phyloP scores from a whole-genome alignment of 805 yeast species.

The Ascoidea asiatica region DNA sequence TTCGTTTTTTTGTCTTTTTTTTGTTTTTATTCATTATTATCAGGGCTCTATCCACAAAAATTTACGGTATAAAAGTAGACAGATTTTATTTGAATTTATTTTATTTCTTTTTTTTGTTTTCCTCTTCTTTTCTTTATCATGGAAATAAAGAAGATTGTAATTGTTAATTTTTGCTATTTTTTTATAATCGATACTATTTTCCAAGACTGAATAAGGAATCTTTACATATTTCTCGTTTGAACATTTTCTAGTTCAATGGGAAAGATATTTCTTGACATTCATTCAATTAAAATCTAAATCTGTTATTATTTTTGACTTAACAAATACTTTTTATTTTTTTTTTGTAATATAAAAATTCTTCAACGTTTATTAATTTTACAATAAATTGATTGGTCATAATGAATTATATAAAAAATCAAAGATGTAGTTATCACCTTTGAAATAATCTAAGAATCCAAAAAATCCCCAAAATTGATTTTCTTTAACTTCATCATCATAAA shows the following conservation, averaged over 20 bases:
- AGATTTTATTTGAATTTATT: background rate
- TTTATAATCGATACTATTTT: background rate
- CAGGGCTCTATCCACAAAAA: too few species aligned
- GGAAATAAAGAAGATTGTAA: background rate
- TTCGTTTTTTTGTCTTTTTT: too few species aligned
- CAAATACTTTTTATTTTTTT: too few species aligned
- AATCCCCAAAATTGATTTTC: conserved; percentile 87
- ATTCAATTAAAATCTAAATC: too few species aligned
- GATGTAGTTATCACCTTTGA: conserved; percentile 56
- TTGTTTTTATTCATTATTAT: too few species aligned
- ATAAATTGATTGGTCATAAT: too few species aligned
- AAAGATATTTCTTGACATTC: background rate
- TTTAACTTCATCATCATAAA: conserved; percentile 77
- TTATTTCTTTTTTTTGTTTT: background rate
- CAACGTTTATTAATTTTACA: too few species aligned
- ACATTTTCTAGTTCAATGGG: background rate
- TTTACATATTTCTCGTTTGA: background rate
- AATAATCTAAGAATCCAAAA: conserved; percentile 80
- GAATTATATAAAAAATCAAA: too few species aligned
- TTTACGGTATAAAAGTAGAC: background rate
- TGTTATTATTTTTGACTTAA: too few species aligned
- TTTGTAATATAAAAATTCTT: too few species aligned
- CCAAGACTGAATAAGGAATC: background rate
- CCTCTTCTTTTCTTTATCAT: background rate
- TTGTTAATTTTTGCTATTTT: background rate